Evolutionary conservation across 192 early-diverging fungal genomes (phyloP), one percentile per base, ranked within the genome.

Genomic region (Haplosporangium gracile): DNA sequence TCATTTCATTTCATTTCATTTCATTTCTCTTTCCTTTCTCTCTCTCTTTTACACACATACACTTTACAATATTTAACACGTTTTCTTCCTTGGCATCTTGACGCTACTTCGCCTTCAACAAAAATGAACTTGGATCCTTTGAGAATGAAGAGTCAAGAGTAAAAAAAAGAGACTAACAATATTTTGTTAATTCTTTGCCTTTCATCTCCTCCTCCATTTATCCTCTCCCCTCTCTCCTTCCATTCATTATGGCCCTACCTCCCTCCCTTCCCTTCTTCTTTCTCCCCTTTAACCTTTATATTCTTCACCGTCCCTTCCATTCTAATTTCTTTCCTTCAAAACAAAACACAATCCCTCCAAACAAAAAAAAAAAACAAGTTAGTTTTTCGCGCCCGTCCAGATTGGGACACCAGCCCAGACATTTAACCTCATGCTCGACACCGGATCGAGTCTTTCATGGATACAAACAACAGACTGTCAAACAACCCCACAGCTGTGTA

Each of bases 381-480:
- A 83, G 82, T 83, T 74, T n/a, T 83, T 78, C 42, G 82, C 55
- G 7, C 82, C 82, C 22, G 82, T 83, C 6, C 82, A 78, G 47
- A 13, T 83, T 8, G 82, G 82, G 2, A 78, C 82, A 36, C 82
- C 82, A 16, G 72, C 77, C 18, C 82, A 83, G n/a, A 24, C 72
- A 11, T 78, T 83, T 65, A 49, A 78, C 36, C 70, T 78, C 36
- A 83, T 83, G 82, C 68, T 83, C 18, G 82, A 78, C 77, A 83
- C 82, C 15, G 82, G 82, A 24, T 83, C 82, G 36, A 83, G 82
- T 75, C 72, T 83, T 13, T 83, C 82, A 38, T 83, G 82, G 82
- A 78, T 83, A 22, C 82, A 83, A 38, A 70, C 76, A 16, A 40
- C 55, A 32, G 49, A n/a, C 47, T 83, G 82, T 26, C 36, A 38